Evolutionary conservation across 1,139 yeast genomes (phyloP), one percentile per base, ranked within the genome.

Genomic region (Scheffersomyces cryptocercus): DNA sequence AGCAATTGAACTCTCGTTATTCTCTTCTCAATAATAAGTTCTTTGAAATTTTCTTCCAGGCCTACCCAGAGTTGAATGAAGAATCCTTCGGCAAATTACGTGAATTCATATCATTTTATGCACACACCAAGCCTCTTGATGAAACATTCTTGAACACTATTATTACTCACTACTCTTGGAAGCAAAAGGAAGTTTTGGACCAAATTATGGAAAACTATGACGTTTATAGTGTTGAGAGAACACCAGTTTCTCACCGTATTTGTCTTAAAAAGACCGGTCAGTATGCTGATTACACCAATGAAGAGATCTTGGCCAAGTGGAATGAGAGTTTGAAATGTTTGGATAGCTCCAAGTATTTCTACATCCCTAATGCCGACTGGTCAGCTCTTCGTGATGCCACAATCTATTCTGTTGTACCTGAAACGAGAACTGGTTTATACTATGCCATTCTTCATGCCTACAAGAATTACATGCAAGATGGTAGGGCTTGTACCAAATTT

Each of bases 321-420:
- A 69, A 77, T 49, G 79, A 79, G 42, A 70, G 86, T 35, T 65
- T 85, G 40, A 47, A 59, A 11, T 70, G 73, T 47, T 76, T 84
- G 53, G 88, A 84, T 48, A 62, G 67, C 16, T 73, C 75, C 42
- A 79, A 81, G 6, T 80, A 77, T 63, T 67, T 62, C 31, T 84
- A 82, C 55, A 83, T 84, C 54, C 91, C 95, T 9, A 81, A 82
- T 56, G 95, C 93, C 24, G 96, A 88, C 67, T 88, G 96, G 93
- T 84, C 91, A 39, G 88, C 96, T 1, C 69, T 90, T 47, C 77
- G 91, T 66, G 89, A 84, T 62, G 87, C 91, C 11, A 85, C 93
- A 5, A 76, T 85, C 38, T 77, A 79, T 41, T 70, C 82, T 2
- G n/a, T 31, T 31, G 35, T 14, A 3, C 44, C 46, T 2, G 59